Evolutionary conservation across 2,329 filamentous ascomycete species (phyloP).

Genomic region (Trichoderma citrinoviride): DNA sequence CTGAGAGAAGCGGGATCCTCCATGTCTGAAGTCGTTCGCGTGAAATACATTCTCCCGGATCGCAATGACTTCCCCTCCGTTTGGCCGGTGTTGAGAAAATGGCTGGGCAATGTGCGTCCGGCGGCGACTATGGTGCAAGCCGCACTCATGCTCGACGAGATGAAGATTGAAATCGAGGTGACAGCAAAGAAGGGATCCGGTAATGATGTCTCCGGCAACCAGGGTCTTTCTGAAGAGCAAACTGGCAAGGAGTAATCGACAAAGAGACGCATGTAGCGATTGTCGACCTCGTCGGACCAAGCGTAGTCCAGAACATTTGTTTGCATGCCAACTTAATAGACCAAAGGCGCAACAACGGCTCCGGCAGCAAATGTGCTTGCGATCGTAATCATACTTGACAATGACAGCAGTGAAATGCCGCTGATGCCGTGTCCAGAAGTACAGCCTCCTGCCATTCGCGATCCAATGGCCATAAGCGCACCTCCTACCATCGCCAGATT

Average conservation of each 20-base stretch:
- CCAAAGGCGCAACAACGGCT: conserved; percentile 31
- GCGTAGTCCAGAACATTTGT: background rate
- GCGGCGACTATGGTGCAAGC: conserved; percentile 55
- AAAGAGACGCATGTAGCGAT: background rate
- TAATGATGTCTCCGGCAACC: background rate
- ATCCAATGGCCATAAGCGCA: conserved; percentile 56
- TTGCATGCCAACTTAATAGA: conserved; percentile 25
- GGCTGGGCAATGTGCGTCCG: conserved; percentile 49
- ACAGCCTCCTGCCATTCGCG: conserved; percentile 63
- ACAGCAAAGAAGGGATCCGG: conserved; percentile 38
- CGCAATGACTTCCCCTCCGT: conserved; percentile 46
- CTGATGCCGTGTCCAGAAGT: conserved; percentile 69
- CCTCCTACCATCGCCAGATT: conserved; percentile 52
- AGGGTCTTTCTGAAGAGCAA: background rate
- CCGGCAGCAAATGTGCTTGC: conserved; percentile 56
- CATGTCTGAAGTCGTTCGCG: conserved; percentile 49
- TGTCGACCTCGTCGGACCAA: background rate
- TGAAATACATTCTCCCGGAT: conserved; percentile 52
- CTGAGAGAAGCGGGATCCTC: conserved; percentile 44
- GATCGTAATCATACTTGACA: conserved; percentile 62
- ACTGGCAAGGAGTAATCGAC: background rate
- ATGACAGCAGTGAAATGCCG: conserved; percentile 60
- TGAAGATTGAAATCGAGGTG: conserved; percentile 46
- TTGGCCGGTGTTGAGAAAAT: conserved; percentile 50
- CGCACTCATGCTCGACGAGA: conserved; percentile 49